phyloP scores from a whole-genome alignment of 2,329 filamentous ascomycete genomes.

The Aureobasidium lini region DNA sequence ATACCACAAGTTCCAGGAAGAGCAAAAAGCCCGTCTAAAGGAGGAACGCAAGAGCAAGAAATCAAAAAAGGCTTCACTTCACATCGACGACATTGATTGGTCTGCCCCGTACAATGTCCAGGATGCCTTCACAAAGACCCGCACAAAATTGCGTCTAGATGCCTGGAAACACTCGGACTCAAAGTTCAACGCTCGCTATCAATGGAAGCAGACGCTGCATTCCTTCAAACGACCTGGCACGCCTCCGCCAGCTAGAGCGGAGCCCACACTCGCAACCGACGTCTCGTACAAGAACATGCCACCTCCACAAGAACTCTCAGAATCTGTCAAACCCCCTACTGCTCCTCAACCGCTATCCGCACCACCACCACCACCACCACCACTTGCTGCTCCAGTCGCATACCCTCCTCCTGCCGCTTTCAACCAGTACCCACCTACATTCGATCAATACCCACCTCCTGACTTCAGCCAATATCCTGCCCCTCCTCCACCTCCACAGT shows the following conservation, averaged over 20 bases:
- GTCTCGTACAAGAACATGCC: slow-evolving; percentile 13
- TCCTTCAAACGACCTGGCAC: slow-evolving; percentile 54
- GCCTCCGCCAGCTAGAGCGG: slow-evolving; percentile 40
- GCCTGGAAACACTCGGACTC: slow-evolving; percentile 81
- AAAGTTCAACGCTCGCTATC: slow-evolving; percentile 67
- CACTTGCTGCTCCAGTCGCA: neutral
- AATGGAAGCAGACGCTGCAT: slow-evolving; percentile 80
- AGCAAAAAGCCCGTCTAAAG: slow-evolving; percentile 50
- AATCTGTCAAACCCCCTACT: slow-evolving; percentile 40
- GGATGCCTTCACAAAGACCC: slow-evolving; percentile 42
- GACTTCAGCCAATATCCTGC: slow-evolving; percentile 14
- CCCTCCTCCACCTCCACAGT: slow-evolving; percentile 21
- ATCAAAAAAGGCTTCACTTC: slow-evolving; percentile 37
- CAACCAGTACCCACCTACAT: slow-evolving; percentile 15
- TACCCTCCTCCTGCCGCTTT: neutral
- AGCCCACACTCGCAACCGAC: slow-evolving; percentile 37
- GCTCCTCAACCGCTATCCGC: neutral
- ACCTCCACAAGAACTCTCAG: slow-evolving; percentile 3
- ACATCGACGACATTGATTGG: slow-evolving; percentile 52
- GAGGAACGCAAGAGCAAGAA: slow-evolving; percentile 64
- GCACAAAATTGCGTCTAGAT: slow-evolving; percentile 61
- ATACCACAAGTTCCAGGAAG: slow-evolving; percentile 15
- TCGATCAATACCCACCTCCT: neutral
- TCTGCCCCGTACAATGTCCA: slow-evolving; percentile 84
- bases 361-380: slow-evolving; percentile 24